Percentiles rank a stretch among this genome's conserved stretches.
These are phyloP conservation scores for Haplosporangium sp. DNA, from an alignment of 371 early-diverging fungal species.

Conservation along the genomic window DNA sequence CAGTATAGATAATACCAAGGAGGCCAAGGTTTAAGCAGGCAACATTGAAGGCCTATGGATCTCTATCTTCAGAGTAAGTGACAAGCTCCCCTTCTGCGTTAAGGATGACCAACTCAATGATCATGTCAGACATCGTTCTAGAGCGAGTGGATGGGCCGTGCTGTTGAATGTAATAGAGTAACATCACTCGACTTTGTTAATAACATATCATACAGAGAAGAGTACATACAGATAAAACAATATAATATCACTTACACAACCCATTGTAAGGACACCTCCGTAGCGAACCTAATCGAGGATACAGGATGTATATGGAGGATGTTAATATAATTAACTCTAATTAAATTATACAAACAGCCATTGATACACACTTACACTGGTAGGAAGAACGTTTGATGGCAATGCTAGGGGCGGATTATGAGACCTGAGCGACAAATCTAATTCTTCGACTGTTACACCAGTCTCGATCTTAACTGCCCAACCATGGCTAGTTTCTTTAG, in stretches of 20 bases:
- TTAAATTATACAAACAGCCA: background rate
- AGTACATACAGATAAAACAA: too few relatives aligned
- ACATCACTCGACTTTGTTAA: too few relatives aligned
- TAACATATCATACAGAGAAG: too few relatives aligned
- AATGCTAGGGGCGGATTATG: constrained; percentile 33
- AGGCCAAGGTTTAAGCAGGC: constrained; percentile 35
- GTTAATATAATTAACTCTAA: too few relatives aligned
- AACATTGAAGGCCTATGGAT: constrained; percentile 31
- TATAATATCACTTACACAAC: constrained; percentile 26
- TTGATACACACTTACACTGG: background rate
- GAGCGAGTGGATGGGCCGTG: constrained; percentile 18
- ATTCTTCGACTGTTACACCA: constrained; percentile 25
- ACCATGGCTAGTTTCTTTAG: background rate
- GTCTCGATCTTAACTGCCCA: constrained; percentile 42
- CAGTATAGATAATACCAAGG: constrained; percentile 38
- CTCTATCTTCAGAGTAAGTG: constrained; percentile 26
- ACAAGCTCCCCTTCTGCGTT: constrained; percentile 29
- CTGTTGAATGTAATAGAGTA: background rate
- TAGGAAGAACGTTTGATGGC: constrained; percentile 20
- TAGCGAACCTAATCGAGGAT: constrained; percentile 19
- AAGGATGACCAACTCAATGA: constrained; percentile 32
- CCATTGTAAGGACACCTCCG: constrained; percentile 41
- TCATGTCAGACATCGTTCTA: constrained; percentile 20
- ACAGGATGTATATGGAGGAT: too few relatives aligned
- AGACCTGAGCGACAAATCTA: constrained; percentile 15